Conservation (phyloP, 1,284 basidiomycete species). For the Ceratobasidium sp. region DNA sequence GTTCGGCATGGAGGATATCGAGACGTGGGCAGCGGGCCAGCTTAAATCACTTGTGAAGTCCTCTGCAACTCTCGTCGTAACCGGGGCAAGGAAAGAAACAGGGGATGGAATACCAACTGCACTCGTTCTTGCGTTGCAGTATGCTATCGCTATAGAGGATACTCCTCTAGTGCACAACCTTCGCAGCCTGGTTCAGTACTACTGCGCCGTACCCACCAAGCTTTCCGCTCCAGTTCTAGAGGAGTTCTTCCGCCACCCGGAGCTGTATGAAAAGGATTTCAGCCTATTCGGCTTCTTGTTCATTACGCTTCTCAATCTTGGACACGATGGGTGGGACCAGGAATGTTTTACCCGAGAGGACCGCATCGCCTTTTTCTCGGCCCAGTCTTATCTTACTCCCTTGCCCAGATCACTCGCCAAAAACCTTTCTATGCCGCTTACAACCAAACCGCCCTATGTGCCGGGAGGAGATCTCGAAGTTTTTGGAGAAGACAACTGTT, state of each 20-base stretch:
- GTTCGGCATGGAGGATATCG: conserved; percentile 1
- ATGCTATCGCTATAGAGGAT: neutral
- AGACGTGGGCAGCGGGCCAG: conserved; percentile 16
- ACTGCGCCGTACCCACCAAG: neutral
- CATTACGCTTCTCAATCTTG: neutral
- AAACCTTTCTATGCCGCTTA: neutral
- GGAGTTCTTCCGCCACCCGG: neutral
- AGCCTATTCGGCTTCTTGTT: conserved; percentile 15
- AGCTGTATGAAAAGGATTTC: neutral
- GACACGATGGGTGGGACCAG: neutral
- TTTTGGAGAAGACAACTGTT: no score
- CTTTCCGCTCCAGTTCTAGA: neutral
- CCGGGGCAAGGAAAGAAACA: neutral
- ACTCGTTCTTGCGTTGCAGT: neutral
- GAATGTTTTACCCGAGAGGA: conserved; percentile 1
- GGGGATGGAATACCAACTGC: neutral
- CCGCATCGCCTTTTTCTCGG: conserved; percentile 21
- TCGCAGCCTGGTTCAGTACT: neutral
- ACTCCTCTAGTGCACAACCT: neutral
- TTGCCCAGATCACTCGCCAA: neutral
- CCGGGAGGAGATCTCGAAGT: neutral
- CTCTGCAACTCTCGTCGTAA: neutral
- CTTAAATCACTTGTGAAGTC: neutral
- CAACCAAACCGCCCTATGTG: neutral
- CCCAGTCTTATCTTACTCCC: conserved; percentile 16